A percentile compares a stretch with the other conserved stretches of the same genome.
Conservation (phyloP, 345 rosid species). For the Hibiscus trionum region DNA sequence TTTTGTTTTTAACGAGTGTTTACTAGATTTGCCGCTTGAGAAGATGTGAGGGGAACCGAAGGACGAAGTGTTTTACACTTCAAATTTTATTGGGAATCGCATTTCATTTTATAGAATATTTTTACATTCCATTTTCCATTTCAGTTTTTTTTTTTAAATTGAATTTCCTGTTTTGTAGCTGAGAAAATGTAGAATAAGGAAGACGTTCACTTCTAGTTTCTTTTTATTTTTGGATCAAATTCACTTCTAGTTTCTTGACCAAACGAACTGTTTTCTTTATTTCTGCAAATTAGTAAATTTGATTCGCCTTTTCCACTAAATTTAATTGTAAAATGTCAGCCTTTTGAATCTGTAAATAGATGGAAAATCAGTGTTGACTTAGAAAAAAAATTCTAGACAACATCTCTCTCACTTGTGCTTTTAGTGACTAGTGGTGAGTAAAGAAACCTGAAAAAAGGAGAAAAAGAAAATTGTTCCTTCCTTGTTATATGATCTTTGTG, state of each 20-base stretch:
- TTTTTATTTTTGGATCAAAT: too few species aligned
- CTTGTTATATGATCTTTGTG: too few species aligned
- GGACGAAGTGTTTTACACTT: not conserved
- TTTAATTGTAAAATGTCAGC: not conserved
- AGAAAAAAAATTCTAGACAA: not conserved
- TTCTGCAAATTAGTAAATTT: not conserved
- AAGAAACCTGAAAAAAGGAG: not conserved
- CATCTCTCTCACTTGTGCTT: not conserved
- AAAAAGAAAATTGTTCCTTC: not conserved
- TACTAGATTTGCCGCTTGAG: not conserved
- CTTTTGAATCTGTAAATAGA: not conserved
- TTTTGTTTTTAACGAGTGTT: not conserved
- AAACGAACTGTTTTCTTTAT: not conserved
- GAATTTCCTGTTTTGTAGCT: not conserved
- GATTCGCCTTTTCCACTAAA: not conserved
- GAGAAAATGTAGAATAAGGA: slow-evolving; percentile 7
- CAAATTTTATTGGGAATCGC: not conserved
- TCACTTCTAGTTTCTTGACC: too few species aligned
- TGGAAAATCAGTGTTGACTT: not conserved
- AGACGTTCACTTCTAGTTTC: not conserved
- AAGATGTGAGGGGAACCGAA: not conserved
- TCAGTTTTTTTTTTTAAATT: not conserved
- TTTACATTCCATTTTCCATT: not conserved
- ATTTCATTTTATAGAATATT: not conserved
- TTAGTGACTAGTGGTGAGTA: not conserved